These are phyloP conservation scores for Pseudonitzschia delicatissima DNA, from an alignment of 108 stramenopile species.

Conservation along the genomic window DNA sequence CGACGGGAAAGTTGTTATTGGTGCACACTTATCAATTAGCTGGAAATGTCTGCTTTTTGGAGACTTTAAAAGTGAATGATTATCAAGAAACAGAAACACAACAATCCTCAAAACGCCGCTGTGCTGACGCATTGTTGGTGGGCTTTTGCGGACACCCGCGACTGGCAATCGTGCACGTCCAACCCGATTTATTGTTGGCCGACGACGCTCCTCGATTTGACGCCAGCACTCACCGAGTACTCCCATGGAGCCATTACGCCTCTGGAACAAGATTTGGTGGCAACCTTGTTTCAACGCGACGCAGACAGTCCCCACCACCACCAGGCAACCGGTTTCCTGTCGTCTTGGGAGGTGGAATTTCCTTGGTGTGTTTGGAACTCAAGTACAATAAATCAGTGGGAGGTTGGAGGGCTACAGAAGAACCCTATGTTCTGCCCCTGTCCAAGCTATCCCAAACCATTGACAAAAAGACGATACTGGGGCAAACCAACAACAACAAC, in stretches of 20 bases:
- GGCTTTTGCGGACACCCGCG: constrained; percentile 81
- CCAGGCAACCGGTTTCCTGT: constrained; percentile 61
- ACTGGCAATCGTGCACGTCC: constrained; percentile 41
- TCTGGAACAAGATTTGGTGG: constrained; percentile 70
- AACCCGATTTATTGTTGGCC: constrained; percentile 57
- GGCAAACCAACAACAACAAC: neutral
- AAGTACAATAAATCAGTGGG: constrained; percentile 7
- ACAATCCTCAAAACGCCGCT: neutral
- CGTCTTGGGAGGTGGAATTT: constrained; percentile 76
- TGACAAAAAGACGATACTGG: neutral
- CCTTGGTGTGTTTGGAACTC: constrained; percentile 55
- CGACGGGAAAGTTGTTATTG: constrained; percentile 55
- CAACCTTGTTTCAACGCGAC: constrained; percentile 35
- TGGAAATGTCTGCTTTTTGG: constrained; percentile 66
- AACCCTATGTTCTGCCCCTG: constrained; percentile 79
- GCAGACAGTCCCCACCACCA: constrained; percentile 2
- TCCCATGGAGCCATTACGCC: constrained; percentile 54
- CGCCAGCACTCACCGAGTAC: constrained; percentile 51
- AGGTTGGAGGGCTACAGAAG: constrained; percentile 60
- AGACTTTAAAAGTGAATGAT: constrained; percentile 35
- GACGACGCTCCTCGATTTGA: constrained; percentile 72
- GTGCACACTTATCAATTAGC: constrained; percentile 65
- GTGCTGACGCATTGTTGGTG: constrained; percentile 45
- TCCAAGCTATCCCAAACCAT: constrained; percentile 28
- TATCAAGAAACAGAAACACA: neutral